These are phyloP conservation scores for Aspergillus amoenus DNA, from an alignment of 2,329 filamentous ascomycete species.

Conservation along the genomic window DNA sequence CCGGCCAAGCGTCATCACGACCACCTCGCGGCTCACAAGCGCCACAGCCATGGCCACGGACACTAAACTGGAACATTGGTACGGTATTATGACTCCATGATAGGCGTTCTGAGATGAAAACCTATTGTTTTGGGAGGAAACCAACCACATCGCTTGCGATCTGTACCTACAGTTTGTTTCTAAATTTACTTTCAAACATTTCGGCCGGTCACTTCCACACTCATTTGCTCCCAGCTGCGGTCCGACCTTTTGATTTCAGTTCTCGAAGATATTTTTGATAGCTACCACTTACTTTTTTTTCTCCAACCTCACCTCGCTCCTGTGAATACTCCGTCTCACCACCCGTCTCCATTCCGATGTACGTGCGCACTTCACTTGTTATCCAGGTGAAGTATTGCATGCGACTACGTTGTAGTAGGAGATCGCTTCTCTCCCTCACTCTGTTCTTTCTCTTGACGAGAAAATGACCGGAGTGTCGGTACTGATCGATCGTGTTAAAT, in stretches of 20 bases:
- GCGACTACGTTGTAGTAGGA: background rate
- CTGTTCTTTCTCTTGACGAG: background rate
- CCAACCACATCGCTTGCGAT: background rate
- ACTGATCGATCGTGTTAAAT: background rate
- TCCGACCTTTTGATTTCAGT: conserved; percentile 7
- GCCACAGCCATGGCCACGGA: conserved; percentile 24
- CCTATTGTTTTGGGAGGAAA: background rate
- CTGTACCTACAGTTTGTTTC: background rate
- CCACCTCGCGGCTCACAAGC: conserved; percentile 23
- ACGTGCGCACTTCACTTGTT: background rate
- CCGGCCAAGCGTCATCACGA: conserved; percentile 19
- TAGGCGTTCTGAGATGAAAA: conserved; percentile 5
- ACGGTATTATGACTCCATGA: conserved; percentile 4
- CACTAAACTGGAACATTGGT: conserved; percentile 13
- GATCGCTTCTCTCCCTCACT: background rate
- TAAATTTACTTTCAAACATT: background rate
- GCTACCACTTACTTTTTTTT: conserved; percentile 4
- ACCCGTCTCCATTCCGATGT: conserved; percentile 1
- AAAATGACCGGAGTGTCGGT: background rate
- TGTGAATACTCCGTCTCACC: conserved; percentile 1
- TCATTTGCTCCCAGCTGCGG: conserved; percentile 2
- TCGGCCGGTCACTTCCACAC: background rate
- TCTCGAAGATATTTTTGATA: conserved; percentile 11
- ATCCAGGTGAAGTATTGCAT: background rate
- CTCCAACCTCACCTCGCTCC: background rate